Base-by-base conservation (phyloP, 2,329 filamentous ascomycete species). In the Colletotrichum orbiculare region DNA sequence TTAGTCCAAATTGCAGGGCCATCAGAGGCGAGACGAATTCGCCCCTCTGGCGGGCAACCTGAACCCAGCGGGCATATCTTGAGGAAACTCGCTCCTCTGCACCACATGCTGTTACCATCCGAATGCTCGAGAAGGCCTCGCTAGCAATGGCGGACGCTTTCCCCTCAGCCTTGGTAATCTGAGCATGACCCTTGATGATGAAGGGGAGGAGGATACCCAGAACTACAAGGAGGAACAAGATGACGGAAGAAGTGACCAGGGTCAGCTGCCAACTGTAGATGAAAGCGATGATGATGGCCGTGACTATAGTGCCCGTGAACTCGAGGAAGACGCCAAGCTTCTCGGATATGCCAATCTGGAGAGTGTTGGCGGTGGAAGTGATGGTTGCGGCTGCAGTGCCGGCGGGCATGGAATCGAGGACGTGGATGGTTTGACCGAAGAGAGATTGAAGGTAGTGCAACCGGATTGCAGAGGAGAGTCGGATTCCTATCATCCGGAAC, bases 261-360 rank as follows among this genome's bases (percentile, higher is more conserved):
- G 87, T 86, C 35, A 90, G 77, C 5, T 81, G 76, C 86, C 87
- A 90, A 69, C 79, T 87, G 70, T 82, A 85, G 6, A 77, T 80
- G 69, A 89, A 87, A 11, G 86, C 84, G 25, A 88, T 81, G 66
- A 86, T 74, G 55, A 86, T 78, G 34, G 86, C 79, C 13, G 85
- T 74, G 38, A 86, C 72, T 56, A 88, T 81, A 34, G 84, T 84
- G 0, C 85, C 74, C 2, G 75, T 74, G 68, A 79, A 89, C 71
- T 90, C 87, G 61, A 90, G 70, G 49, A 88, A 84, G 2, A 81
- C 81, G 8, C 85, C 86, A 0, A 90, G 78, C 70, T 89, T 89
- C 72, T 89, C 87, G 0, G 87, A 89, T 43, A 89, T 88, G 3
- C 88, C 88, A 11, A 89, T 77, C 74, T 90, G 88, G n/a, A 90